These are phyloP conservation scores for Rhizopogon sp. DNA, from an alignment of 768 basidiomycete species.

Conservation along the genomic window DNA sequence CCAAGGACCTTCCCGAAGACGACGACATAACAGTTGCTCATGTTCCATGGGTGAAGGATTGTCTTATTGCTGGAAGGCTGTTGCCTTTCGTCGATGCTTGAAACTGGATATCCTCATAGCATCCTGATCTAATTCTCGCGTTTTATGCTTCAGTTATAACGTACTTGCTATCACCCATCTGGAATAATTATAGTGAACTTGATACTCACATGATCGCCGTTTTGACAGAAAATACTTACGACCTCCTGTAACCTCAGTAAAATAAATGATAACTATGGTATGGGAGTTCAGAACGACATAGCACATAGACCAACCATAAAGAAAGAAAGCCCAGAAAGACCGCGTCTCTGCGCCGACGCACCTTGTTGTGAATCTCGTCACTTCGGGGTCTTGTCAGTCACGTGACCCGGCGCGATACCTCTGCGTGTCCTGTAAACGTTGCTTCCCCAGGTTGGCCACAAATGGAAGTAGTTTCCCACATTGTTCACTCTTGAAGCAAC, in stretches of 20 bases:
- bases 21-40: conserved; percentile 36
- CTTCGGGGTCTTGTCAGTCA: no score
- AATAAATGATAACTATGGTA: no score
- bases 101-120: not conserved
- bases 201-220: not conserved
- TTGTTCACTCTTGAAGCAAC: not conserved
- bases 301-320: no score
- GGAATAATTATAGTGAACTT: conserved; percentile 9
- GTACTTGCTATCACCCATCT: conserved; percentile 1
- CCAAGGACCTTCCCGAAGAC: conserved; percentile 16
- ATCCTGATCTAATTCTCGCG: not conserved
- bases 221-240: no score
- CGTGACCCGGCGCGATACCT: no score
- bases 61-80: conserved; percentile 59
- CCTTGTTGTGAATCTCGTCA: no score
- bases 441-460: not conserved
- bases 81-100: conserved; percentile 22
- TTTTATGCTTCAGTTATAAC: not conserved
- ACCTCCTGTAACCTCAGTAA: no score
- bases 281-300: no score
- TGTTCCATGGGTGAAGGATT: conserved; percentile 75
- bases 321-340: no score
- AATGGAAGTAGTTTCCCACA: conserved; percentile 16
- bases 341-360: no score
- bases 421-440: no score